A percentile compares a stretch with the other conserved stretches of the same genome.
phyloP scores from a whole-genome alignment of 2,329 filamentous ascomycete species.

The Pyrenophora tritici-repentis region DNA sequence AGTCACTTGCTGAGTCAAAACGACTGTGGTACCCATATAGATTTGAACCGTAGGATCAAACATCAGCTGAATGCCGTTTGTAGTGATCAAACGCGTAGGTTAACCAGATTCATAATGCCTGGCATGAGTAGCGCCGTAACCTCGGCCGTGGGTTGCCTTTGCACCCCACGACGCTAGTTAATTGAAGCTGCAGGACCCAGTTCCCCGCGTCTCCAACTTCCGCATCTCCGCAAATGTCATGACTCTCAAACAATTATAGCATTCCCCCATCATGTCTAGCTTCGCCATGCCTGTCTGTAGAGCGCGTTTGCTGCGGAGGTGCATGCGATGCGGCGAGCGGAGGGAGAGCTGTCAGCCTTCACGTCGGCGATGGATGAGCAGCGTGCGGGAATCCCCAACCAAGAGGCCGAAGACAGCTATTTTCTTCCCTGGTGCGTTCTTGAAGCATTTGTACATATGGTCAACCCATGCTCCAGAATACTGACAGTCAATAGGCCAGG shows the following conservation, averaged over 20 bases:
- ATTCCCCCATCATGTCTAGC: constrained; percentile 24
- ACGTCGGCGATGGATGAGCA: constrained; percentile 39
- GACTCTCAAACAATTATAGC: constrained; percentile 3
- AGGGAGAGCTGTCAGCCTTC: constrained; percentile 8
- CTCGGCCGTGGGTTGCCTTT: constrained; percentile 8
- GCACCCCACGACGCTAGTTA: constrained; percentile 8
- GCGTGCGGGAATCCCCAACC: constrained; percentile 17
- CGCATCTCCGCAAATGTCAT: constrained; percentile 19
- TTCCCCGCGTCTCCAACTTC: constrained; percentile 10
- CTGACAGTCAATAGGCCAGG: constrained; percentile 66
- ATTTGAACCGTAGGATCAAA: too few species aligned
- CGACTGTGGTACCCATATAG: too few species aligned
- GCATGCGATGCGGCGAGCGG: constrained; percentile 26
- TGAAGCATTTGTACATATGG: too few species aligned
- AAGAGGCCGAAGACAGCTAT: constrained; percentile 47
- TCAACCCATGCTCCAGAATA: background rate
- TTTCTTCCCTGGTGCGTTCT: constrained; percentile 44
- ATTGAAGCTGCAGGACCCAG: constrained; percentile 4
- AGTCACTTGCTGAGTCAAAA: too few species aligned
- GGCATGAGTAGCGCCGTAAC: background rate
- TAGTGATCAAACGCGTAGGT: too few species aligned
- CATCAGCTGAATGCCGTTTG: too few species aligned
- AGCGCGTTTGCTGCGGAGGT: constrained; percentile 19
- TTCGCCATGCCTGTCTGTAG: constrained; percentile 15
- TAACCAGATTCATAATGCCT: too few species aligned